Evolutionary conservation across 805 yeast genomes (phyloP).

Genomic region (Candida sphagnicola): DNA sequence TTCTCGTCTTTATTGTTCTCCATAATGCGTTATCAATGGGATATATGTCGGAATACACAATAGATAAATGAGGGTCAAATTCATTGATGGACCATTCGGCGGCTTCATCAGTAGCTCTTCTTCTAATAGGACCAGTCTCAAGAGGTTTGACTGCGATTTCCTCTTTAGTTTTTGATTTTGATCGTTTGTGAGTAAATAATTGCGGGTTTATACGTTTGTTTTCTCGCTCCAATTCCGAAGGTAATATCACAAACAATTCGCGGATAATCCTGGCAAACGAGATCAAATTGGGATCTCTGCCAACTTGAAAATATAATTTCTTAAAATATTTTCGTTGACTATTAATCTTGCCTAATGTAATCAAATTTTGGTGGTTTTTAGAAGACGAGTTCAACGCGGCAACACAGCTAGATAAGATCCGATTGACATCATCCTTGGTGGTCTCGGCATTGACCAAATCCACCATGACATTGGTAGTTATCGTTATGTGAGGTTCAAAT

Average conservation of each 20-base stretch:
- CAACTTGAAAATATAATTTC: slow-evolving; percentile 49
- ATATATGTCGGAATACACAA: slow-evolving; percentile 60
- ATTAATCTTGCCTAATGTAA: slow-evolving; percentile 39
- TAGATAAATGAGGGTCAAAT: slow-evolving; percentile 69
- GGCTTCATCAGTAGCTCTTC: slow-evolving; percentile 46
- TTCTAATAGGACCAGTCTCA: slow-evolving; percentile 26
- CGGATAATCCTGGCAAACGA: slow-evolving; percentile 54
- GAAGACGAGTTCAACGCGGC: slow-evolving; percentile 50
- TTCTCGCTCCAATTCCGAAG: slow-evolving; percentile 34
- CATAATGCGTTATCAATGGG: slow-evolving; percentile 67
- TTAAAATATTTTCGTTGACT: slow-evolving; percentile 50
- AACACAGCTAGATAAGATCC: slow-evolving; percentile 52
- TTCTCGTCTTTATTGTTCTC: slow-evolving; percentile 59
- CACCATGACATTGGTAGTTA: slow-evolving; percentile 57
- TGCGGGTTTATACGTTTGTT: slow-evolving; percentile 35
- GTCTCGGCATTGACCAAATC: slow-evolving; percentile 29
- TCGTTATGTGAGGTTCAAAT: slow-evolving; percentile 75
- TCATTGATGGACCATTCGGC: slow-evolving; percentile 52
- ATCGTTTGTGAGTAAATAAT: slow-evolving; percentile 20
- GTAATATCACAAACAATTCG: slow-evolving; percentile 51
- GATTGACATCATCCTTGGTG: slow-evolving; percentile 53
- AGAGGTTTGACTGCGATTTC: slow-evolving; percentile 14
- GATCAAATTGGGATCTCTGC: slow-evolving; percentile 42
- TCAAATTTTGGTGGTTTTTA: slow-evolving; percentile 34
- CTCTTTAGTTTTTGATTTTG: background rate